Conservation (phyloP, 345 rosid genomes). For the Psidium friedrichsthalianum region DNA sequence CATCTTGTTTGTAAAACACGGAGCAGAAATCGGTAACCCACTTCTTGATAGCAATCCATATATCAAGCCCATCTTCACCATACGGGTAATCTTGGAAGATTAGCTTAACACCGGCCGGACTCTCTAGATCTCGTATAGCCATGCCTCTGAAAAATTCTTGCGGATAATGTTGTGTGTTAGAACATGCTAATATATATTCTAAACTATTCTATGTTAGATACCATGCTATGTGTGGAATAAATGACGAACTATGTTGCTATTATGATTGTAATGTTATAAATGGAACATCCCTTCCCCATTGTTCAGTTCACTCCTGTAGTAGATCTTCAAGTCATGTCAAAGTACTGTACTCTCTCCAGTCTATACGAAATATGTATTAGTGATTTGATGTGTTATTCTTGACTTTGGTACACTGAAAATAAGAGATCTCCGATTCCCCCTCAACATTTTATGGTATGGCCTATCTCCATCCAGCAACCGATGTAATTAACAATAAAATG, state of each 20-base stretch:
- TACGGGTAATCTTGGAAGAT: slow-evolving; percentile 52
- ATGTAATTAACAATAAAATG: background rate
- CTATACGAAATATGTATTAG: background rate
- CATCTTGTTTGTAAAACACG: slow-evolving; percentile 36
- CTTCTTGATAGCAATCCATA: slow-evolving; percentile 39
- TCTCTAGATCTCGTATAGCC: slow-evolving; percentile 29
- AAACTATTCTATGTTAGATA: background rate
- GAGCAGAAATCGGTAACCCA: slow-evolving; percentile 46
- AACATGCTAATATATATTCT: background rate
- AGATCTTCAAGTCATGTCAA: background rate
- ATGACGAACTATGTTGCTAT: background rate
- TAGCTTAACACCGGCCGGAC: slow-evolving; percentile 28
- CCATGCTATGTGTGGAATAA: background rate
- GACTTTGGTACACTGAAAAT: background rate
- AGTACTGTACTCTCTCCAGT: background rate
- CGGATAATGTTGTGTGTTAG: background rate
- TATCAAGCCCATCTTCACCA: slow-evolving; percentile 47
- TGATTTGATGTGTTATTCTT: background rate
- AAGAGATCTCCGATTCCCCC: background rate
- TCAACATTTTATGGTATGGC: background rate
- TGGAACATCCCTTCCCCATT: background rate
- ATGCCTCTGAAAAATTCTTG: slow-evolving; percentile 24
- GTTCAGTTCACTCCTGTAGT: background rate
- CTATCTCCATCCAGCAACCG: background rate
- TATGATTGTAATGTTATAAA: background rate